Conservation (phyloP, 2,329 filamentous ascomycete genomes). For the Helotiales sp. region DNA sequence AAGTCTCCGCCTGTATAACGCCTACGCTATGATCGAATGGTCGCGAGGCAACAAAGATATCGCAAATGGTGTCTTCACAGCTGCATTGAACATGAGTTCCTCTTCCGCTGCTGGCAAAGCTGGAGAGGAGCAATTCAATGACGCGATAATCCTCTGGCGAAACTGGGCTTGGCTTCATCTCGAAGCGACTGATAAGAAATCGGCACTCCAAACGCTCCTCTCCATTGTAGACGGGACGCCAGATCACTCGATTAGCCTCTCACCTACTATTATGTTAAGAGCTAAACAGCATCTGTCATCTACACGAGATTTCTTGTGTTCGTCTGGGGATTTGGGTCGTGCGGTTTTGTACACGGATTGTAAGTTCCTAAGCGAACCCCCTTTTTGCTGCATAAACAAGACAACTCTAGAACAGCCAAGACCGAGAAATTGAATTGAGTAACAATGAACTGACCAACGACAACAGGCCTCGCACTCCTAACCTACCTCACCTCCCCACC, state of each 20-base stretch:
- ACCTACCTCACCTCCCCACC: constrained; percentile 59
- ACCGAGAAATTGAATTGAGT: no score
- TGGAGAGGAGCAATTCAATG: constrained; percentile 35
- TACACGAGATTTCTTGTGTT: constrained; percentile 60
- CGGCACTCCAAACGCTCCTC: constrained; percentile 47
- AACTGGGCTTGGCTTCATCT: constrained; percentile 40
- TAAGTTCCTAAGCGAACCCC: constrained; percentile 10
- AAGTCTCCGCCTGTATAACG: constrained; percentile 74
- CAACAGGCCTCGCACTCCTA: constrained; percentile 58
- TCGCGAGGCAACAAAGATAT: constrained; percentile 60
- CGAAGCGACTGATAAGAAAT: constrained; percentile 31
- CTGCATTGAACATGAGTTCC: constrained; percentile 65
- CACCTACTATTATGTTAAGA: constrained; percentile 52
- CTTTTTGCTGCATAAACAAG: background rate
- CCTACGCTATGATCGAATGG: constrained; percentile 76
- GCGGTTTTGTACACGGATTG: constrained; percentile 65
- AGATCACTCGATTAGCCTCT: constrained; percentile 38
- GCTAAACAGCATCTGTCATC: constrained; percentile 57
- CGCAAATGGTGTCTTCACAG: constrained; percentile 68
- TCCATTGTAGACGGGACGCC: constrained; percentile 46
- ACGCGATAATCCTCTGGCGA: constrained; percentile 39
- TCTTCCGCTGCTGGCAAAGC: constrained; percentile 45
- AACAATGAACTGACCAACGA: background rate
- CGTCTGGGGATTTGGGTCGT: constrained; percentile 51
- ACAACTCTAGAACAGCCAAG: no score